Evolutionary conservation across 441 rosid genomes (phyloP).

Genomic region (Euphorbia schlechtendalii): DNA sequence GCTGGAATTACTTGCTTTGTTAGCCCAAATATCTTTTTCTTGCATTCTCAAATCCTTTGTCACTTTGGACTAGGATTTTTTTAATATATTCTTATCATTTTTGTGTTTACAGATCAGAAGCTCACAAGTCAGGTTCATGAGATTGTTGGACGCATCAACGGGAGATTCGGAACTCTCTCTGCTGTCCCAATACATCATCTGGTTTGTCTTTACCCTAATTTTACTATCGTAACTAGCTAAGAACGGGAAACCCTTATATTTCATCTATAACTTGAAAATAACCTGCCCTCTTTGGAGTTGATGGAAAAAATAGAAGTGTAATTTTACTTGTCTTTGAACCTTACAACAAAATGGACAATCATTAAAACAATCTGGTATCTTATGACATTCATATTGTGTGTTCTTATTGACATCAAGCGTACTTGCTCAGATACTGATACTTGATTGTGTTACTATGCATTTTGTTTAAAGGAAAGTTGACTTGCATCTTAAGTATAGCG

Average conservation of each 20-base stretch:
- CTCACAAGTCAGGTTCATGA: conserved; percentile 81
- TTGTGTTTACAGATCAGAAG: conserved; percentile 48
- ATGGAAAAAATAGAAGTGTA: not conserved
- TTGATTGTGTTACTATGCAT: not conserved
- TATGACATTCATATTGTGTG: not conserved
- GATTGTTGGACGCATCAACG: conserved; percentile 77
- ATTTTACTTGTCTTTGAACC: not conserved
- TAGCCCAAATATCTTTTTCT: not conserved
- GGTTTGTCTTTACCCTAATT: conserved; percentile 34
- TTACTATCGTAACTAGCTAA: conserved; percentile 3
- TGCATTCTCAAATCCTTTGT: not conserved
- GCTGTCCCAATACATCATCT: conserved; percentile 73
- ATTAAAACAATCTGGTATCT: not conserved
- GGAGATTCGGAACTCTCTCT: conserved; percentile 71
- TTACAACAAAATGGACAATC: not conserved
- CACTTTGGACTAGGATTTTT: not conserved
- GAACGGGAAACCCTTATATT: not conserved
- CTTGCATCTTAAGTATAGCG: not conserved
- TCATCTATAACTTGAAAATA: not conserved
- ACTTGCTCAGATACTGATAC: not conserved
- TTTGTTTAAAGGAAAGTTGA: not conserved
- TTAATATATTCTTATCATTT: conserved; percentile 7
- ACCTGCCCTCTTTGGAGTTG: not conserved
- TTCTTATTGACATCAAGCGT: not conserved
- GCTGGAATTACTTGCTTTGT: not conserved